Evolutionary conservation across 495 filamentous ascomycete genomes (phyloP).

Genomic region (Bombardia bombarda): DNA sequence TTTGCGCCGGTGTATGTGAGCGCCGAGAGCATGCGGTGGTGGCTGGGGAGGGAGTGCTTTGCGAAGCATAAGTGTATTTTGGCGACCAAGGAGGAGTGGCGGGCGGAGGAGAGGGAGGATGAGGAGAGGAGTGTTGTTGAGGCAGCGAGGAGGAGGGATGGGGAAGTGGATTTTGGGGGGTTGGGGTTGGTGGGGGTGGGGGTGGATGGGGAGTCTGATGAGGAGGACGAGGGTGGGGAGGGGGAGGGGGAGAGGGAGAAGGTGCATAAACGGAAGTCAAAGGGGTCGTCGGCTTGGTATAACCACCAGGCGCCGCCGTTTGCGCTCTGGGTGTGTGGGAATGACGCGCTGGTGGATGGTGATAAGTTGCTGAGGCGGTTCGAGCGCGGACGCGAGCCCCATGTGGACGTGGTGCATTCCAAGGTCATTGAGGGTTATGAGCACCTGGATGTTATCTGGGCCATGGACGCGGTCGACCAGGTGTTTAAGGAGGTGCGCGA

Average conservation of each 20-base stretch:
- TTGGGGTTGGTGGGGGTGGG: too few species aligned
- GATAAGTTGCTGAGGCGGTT: slow-evolving; percentile 64
- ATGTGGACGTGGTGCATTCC: slow-evolving; percentile 70
- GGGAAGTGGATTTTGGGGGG: slow-evolving; percentile 4
- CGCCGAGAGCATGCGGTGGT: slow-evolving; percentile 91
- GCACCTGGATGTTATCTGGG: slow-evolving; percentile 95
- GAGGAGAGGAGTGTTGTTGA: slow-evolving; percentile 1
- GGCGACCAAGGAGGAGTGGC: slow-evolving; percentile 60
- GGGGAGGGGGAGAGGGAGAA: slow-evolving; percentile 7
- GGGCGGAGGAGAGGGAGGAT: slow-evolving; percentile 53
- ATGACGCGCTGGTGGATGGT: slow-evolving; percentile 81
- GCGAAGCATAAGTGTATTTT: slow-evolving; percentile 88
- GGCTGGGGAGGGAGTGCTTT: slow-evolving; percentile 87
- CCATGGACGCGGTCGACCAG: slow-evolving; percentile 79
- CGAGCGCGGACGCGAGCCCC: slow-evolving; percentile 69
- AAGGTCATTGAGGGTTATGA: slow-evolving; percentile 88
- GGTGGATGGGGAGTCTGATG: background rate
- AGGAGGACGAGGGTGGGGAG: background rate
- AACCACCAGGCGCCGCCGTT: slow-evolving; percentile 72
- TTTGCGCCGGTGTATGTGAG: slow-evolving; percentile 88
- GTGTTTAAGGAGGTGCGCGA: slow-evolving; percentile 76
- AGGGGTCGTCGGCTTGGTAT: slow-evolving; percentile 65
- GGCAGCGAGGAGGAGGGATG: too few species aligned
- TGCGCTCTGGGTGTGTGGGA: slow-evolving; percentile 80
- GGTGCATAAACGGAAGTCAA: slow-evolving; percentile 12